Base-by-base conservation (phyloP, 345 rosid genomes). In the Streptanthus diversifolius region DNA sequence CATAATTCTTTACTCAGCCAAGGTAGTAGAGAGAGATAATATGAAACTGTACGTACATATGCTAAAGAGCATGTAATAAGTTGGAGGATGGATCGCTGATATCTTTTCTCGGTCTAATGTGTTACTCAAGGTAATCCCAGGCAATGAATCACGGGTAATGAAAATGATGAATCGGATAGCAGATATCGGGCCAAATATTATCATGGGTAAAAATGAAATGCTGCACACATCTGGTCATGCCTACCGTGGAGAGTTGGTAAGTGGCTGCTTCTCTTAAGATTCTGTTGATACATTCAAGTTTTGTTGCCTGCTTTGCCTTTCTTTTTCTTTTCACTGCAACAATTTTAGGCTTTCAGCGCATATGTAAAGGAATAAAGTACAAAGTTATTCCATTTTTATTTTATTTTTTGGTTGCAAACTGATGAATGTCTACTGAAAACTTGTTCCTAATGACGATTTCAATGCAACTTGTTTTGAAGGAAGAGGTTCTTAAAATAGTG, bases 161-260 rank as follows among this genome's bases (percentile, higher is more conserved):
- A 87, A 91, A 74, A 95, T 95, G 99, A 80, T 95, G 82, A 95
- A 95, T 56, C 96, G 99, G 67, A 79, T 95, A 82, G 69, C 99
- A 44, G 99, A 91, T 49, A 88, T 95, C 58, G 99, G 99, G 22
- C 91, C 99, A 75, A 80, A 80, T 53, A 83, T 95, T 59, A 85
- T 95, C 60, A 95, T 88, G 95, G 99, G 99, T 57, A 88, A 72
- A 80, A 87, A 88, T 72, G 92, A 87, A 58, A 76, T 85, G 82
- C 85, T 95, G 73, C 99, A 95, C 79, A 89, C 97, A 72, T 91
- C 99, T 74, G 99, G 99, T 33, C 99, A 95, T 77, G 99, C 81
- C 61, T 91, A 95, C 82, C 97, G 99, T 49, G 99, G 96, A 65
- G 99, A 91, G 71, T 83, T 95, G 79, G 99, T 95, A 79, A 79